Conservation (phyloP, 345 rosid genomes). For the Eucalyptus tenuipes region DNA sequence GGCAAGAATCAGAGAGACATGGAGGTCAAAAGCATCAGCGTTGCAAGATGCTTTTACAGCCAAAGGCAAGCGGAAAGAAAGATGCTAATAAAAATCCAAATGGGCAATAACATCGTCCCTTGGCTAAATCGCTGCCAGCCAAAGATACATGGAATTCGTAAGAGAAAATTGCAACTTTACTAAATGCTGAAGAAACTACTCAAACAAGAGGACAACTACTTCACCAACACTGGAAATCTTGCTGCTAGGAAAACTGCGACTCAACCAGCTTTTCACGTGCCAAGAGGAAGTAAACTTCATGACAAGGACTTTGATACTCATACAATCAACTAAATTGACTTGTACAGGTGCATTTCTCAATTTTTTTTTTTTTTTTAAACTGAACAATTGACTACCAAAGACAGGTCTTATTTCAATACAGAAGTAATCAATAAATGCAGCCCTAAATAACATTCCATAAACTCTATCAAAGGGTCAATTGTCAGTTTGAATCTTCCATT, state of each 20-base stretch:
- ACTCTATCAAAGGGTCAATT: neutral
- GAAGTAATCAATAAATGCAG: neutral
- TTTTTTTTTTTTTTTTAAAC: neutral
- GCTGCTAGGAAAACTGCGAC: neutral
- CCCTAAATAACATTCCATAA: neutral
- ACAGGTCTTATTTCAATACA: neutral
- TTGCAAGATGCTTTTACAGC: neutral
- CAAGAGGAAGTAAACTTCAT: neutral
- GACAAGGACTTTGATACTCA: neutral
- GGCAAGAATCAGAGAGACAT: neutral
- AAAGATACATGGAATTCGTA: neutral
- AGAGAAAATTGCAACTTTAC: neutral
- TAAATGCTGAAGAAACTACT: neutral
- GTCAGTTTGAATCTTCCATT: neutral
- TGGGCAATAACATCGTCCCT: neutral
- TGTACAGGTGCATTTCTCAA: neutral
- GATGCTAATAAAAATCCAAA: neutral
- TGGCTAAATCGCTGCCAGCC: neutral
- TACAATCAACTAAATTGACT: neutral
- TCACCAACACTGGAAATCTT: neutral
- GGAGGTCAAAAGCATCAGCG: neutral
- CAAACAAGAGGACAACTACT: neutral
- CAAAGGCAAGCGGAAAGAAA: neutral
- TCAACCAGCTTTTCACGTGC: neutral
- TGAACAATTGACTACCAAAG: neutral